Base-by-base conservation (phyloP, 2,329 filamentous ascomycete species). In the Sporothrix pallida region DNA sequence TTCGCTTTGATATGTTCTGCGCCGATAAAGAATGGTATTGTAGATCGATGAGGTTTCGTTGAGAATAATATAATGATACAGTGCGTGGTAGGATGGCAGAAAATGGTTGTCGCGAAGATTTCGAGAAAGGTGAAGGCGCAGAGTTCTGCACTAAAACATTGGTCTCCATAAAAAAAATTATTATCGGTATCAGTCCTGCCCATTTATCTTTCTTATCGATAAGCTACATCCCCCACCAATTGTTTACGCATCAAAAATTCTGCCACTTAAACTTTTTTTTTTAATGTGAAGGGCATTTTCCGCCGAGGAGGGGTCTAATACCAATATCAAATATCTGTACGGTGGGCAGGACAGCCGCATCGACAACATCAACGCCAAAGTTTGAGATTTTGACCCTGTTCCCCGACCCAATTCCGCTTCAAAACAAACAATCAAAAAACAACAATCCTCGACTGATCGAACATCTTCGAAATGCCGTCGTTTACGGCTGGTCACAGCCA, bases 401-500 rank as follows among this genome's bases (percentile, higher is more conserved):
- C 31, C 7, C 31, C 31, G 3, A 37, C 31, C 31, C 31, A 37
- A 37, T 50, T 73, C 50, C 56, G 31, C 37, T 37, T 52, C 13
- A 72, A 70, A 56, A 42, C 5, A 70, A 44, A n/a, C 52, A 50
- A 37, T 60, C 23, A 58, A 62, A 26, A 23, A 26, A 70, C 52
- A 31, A 50, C 46, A n/a, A 56, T 12, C 5, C 3, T 46, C 37
- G 31, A 46, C 4, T 13, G 15, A 12, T n/a, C 37, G 37, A 23
- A 7, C 10, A 23, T 20, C 42, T 15, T 23, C 42, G 46, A 52
- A 72, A 75, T 76, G 75, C 70, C 72, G 42, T 75, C 74, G 1
- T 63, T 70, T 17, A 87, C 89, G 80, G 84, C 85, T 81, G 86
- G 85, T 78, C 94, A 98, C 83, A 95, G 95, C 80, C 96, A 99